phyloP scores from a whole-genome alignment of 495 filamentous ascomycete species.

The Aspergillus leporis region DNA sequence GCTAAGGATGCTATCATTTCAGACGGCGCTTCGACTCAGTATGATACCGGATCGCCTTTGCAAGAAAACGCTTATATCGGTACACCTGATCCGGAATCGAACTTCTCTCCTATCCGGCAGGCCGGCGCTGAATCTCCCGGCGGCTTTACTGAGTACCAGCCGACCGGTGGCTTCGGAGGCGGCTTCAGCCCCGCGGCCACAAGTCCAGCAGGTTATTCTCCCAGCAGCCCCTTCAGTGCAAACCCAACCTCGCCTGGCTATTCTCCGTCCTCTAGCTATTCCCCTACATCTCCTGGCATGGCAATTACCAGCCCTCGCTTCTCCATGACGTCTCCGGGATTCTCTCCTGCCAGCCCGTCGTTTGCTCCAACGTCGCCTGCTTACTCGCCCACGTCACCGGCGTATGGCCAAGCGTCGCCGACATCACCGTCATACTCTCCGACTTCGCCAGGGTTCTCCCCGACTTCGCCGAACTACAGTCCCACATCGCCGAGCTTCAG shows the following conservation, averaged over 20 bases:
- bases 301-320: conserved; percentile 57
- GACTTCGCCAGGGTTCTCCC: conserved; percentile 81
- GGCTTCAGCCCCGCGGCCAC: conserved; percentile 65
- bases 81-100: conserved; percentile 74
- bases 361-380: conserved; percentile 77
- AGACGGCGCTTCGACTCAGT: conserved; percentile 90
- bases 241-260: conserved; percentile 77
- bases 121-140: conserved; percentile 71
- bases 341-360: conserved; percentile 67
- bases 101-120: conserved; percentile 87
- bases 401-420: conserved; percentile 62
- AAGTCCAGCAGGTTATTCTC: conserved; percentile 68
- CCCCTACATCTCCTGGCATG: conserved; percentile 63
- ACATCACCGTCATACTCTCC: conserved; percentile 77
- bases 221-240: conserved; percentile 76
- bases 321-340: conserved; percentile 48
- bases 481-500: conserved; percentile 65
- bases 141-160: conserved; percentile 67
- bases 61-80: conserved; percentile 73
- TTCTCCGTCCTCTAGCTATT: conserved; percentile 71
- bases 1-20: conserved; percentile 66
- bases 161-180: conserved; percentile 54
- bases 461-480: conserved; percentile 65
- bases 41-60: conserved; percentile 88
- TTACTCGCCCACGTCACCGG: conserved; percentile 82